Evolutionary conservation across 495 filamentous ascomycete genomes (phyloP), one percentile per base, ranked within the genome.

Genomic region (Massariosphaeria phaeospora): DNA sequence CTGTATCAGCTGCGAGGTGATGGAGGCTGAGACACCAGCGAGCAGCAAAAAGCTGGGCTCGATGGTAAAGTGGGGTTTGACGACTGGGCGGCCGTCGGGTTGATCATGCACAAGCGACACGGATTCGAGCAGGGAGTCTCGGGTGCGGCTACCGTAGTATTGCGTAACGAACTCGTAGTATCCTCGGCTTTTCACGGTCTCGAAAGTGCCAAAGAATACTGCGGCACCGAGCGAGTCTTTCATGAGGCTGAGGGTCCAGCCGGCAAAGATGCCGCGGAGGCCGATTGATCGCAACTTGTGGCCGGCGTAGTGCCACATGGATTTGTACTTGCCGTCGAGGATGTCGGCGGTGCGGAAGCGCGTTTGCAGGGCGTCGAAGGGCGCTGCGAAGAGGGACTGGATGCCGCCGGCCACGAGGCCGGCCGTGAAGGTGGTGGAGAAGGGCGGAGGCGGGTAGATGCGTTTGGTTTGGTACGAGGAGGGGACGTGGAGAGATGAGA

Each of bases 321-420:
- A 89, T 55, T 76, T 79, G 58, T 88, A 87, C 50, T 79, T 79
- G 6, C 81, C 80, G 50, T 79, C 73, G 7, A 88, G 70, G 55
- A 89, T 78, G 40, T 89, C 84, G 42, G 72, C 75, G 36, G 84
- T 82, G 42, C 84, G 81, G 57, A 89, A 86, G 36, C 89, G 80
- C 21, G 89, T 82, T 65, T 90, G 85, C 6, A 96, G 76, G 3
- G 90, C 90, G 66, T 96, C 90, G n/a, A 95, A 74, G 1, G 90
- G 90, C 0, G 90, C 88, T 0, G 89, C 90, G 20, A 91, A 69
- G 23, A 95, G 62, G 23, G 84, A 89, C 67, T 94, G 89, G 9
- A 95, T 72, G 10, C 79, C 75, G 0, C 90, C 90, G 0, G 88
- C 90, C 17, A 82, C 62, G 60, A 89, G 84, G 0, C 90, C 90